Base-by-base conservation (phyloP, 2,329 filamentous ascomycete genomes). In the Neobulgaria alba region DNA sequence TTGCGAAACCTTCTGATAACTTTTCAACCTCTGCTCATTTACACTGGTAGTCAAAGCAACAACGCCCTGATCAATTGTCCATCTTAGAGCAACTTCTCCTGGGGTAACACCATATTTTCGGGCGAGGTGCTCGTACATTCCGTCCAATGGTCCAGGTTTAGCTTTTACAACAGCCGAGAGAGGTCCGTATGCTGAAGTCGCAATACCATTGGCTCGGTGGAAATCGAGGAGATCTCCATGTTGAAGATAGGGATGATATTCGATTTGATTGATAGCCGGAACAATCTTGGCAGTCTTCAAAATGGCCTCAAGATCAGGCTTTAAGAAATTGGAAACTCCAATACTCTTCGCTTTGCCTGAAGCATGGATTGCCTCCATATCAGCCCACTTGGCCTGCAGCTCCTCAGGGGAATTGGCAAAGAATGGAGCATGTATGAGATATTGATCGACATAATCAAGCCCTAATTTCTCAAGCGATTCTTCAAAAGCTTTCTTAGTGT, bases 191-290 rank as follows among this genome's bases (percentile, higher is more conserved):
- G 71, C 71, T 4, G 69, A 63, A 2, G 72, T 59, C 3, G 73
- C 70, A 47, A 85, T 82, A 40, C 65, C 61, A 53, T 80, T 64
- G 54, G 71, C 60, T 51, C 67, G 68, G 59, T 72, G 72, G 61
- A 73, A 84, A 12, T 66, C 61, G 21, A 83, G 40, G 10, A 84
- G 65, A 18, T 69, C 66, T 4, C 67, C 68, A 57, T 82, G 80
- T 61, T 83, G 80, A 38, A 84, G 67, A 58, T 86, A 85, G 0
- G 85, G 83, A 62, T 92, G 82, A 56, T 75, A 79, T 66, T 90
- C 85, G 56, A 90, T 83, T 68, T 92, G 85, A 65, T 90, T 89
- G 47, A 84, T 73, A 5, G 75, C 78, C 1, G 85, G 85, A 3
- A 67, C 58, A 45, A 82, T 59, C 51, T 71, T 73, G 37, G 79